Evolutionary conservation across 2,329 filamentous ascomycete genomes (phyloP), one percentile per base, ranked within the genome.

Genomic region (Fusarium austroafricanum): DNA sequence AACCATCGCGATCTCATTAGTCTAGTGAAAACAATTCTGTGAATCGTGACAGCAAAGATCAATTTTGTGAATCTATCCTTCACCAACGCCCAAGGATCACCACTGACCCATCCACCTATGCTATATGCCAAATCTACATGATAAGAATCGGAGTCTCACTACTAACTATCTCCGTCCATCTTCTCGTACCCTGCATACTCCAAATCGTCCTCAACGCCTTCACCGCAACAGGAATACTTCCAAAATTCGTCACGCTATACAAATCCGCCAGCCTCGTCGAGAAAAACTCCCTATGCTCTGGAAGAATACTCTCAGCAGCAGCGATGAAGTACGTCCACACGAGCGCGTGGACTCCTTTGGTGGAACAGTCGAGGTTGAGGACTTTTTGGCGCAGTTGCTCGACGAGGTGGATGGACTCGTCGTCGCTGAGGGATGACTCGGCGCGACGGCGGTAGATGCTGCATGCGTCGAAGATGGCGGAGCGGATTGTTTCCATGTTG

Each of bases 241-340:
- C 75, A 28, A 82, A 81, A 7, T 72, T 67, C 0, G 79, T 81
- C 15, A 73, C 72, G 6, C 56, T 55, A 42, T 79, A 76, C 4
- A 81, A 55, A 0, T 70, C 61, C 3, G 57, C 59, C 9, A 82
- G 55, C 0, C 78, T 66, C 2, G 65, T 51, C 0, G 71, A 69
- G 44, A 82, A 82, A 28, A 80, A 82, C 0, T 67, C 51, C 3
- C 79, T 70, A 47, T 82, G 78, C 20, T 73, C 73, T 1, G 75
- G 75, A 2, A 77, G 67, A 0, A 71, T 71, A 38, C 79, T 81
- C 55, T 81, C 79, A 0, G 79, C 79, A 0, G 78, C 79, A 1
- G 78, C 79, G 2, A 82, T 74, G 29, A 82, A 82, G 51, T 76
- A 81, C 1, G 77, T 71, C 80, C 80, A 82, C 0, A 81, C 79